These are phyloP conservation scores for Dactylonectria estremocensis DNA, from an alignment of 2,329 filamentous ascomycete species.

Conservation along the genomic window DNA sequence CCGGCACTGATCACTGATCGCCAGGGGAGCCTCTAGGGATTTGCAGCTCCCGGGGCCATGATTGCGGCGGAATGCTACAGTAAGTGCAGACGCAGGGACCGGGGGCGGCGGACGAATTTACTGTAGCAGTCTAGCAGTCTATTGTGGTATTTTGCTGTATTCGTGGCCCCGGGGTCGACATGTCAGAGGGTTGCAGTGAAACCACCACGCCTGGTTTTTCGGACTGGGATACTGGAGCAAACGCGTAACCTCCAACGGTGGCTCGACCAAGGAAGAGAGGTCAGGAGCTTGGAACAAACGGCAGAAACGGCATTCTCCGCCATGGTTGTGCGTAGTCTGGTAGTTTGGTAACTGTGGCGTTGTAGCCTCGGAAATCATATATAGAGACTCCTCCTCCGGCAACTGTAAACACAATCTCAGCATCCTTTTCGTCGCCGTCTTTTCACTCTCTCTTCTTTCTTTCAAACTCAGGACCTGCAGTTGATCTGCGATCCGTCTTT, in stretches of 20 bases:
- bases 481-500: slow-evolving; percentile 48
- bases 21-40: slow-evolving; percentile 30
- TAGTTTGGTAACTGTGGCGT: background rate
- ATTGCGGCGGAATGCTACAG: too few species aligned
- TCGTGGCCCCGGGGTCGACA: slow-evolving; percentile 28
- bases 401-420: slow-evolving; percentile 22
- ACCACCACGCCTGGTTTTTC: slow-evolving; percentile 39
- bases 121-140: slow-evolving; percentile 13
- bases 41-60: background rate
- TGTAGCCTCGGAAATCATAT: slow-evolving; percentile 32
- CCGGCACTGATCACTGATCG: slow-evolving; percentile 43
- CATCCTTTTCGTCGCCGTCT: slow-evolving; percentile 43
- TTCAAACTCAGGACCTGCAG: slow-evolving; percentile 44
- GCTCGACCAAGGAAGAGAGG: slow-evolving; percentile 24
- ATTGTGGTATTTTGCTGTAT: slow-evolving; percentile 16
- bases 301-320: slow-evolving; percentile 24
- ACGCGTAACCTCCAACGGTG: slow-evolving; percentile 34
- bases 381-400: slow-evolving; percentile 34
- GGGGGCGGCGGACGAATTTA: slow-evolving; percentile 18
- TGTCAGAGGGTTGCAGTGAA: slow-evolving; percentile 42
- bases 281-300: slow-evolving; percentile 12
- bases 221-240: slow-evolving; percentile 37
- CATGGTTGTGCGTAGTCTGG: background rate
- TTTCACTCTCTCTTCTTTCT: slow-evolving; percentile 40
- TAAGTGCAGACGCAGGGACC: background rate